Conservation (phyloP, 345 rosid genomes). For the Acer negundo region DNA sequence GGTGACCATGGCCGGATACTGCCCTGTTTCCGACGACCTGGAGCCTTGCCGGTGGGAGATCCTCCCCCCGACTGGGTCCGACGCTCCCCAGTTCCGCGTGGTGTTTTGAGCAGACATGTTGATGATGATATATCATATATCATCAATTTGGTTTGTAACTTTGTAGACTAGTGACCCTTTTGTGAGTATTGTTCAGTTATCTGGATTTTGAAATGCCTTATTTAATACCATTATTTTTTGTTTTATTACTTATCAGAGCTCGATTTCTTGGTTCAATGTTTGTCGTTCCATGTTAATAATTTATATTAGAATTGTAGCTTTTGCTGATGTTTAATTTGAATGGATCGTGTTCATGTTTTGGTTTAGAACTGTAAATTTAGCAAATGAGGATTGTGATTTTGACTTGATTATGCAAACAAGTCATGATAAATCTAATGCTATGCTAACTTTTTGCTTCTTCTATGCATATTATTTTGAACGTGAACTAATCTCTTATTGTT, state of each 20-base stretch:
- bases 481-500: too few species aligned
- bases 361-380: too few species aligned
- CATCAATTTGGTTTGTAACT: not conserved
- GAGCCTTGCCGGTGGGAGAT: constrained; percentile 96
- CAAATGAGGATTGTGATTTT: too few species aligned
- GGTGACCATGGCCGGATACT: constrained; percentile 89
- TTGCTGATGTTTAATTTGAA: too few species aligned
- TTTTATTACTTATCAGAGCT: not conserved
- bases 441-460: too few species aligned
- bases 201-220: not conserved
- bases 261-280: not conserved
- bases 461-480: too few species aligned
- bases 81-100: constrained; percentile 91
- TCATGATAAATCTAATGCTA: too few species aligned
- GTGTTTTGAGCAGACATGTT: constrained; percentile 49
- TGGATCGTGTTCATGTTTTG: too few species aligned
- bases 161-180: not conserved
- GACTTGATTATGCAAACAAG: too few species aligned
- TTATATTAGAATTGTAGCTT: too few species aligned
- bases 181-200: not conserved
- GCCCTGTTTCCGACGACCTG: constrained; percentile 91
- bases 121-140: too few species aligned
- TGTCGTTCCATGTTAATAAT: not conserved
- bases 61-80: constrained; percentile 63
- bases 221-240: too few species aligned